These are phyloP conservation scores for Platanthera zijinensis DNA, from an alignment of 106 monocot species.

Conservation along the genomic window DNA sequence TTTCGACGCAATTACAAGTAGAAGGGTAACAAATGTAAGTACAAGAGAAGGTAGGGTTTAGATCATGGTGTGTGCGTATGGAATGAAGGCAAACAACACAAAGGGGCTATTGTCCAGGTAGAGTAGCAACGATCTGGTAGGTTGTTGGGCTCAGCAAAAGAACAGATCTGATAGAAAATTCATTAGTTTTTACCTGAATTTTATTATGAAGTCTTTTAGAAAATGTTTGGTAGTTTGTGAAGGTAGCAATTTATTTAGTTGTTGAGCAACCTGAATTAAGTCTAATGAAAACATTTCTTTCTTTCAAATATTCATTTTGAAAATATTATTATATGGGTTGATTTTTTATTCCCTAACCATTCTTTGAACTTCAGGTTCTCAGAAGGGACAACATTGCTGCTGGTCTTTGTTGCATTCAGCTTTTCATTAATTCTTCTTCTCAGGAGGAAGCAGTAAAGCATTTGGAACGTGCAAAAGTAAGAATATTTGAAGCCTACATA, in stretches of 20 bases:
- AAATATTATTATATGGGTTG: too few relatives aligned
- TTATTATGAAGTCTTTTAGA: not conserved
- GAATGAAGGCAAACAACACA: too few relatives aligned
- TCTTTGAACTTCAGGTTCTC: conserved; percentile 41
- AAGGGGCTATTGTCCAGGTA: too few relatives aligned
- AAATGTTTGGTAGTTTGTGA: not conserved
- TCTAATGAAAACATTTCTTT: not conserved
- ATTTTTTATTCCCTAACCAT: not conserved
- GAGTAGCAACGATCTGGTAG: too few relatives aligned
- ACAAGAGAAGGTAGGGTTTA: too few relatives aligned
- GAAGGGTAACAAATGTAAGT: too few relatives aligned
- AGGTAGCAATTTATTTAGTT: not conserved
- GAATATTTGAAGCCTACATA: not conserved
- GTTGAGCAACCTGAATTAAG: not conserved
- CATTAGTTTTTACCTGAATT: not conserved
- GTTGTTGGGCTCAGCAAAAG: too few relatives aligned
- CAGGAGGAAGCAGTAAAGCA: conserved; percentile 88
- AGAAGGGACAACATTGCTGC: conserved; percentile 77
- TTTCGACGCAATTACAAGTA: too few relatives aligned
- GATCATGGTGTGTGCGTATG: too few relatives aligned
- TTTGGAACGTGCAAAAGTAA: conserved; percentile 82
- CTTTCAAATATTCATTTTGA: not conserved
- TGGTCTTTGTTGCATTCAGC: conserved; percentile 87
- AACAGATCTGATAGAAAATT: too few relatives aligned
- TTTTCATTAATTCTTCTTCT: conserved; percentile 85